phyloP scores from a whole-genome alignment of 176 grass and related monocot species.

The Carex parvula region DNA sequence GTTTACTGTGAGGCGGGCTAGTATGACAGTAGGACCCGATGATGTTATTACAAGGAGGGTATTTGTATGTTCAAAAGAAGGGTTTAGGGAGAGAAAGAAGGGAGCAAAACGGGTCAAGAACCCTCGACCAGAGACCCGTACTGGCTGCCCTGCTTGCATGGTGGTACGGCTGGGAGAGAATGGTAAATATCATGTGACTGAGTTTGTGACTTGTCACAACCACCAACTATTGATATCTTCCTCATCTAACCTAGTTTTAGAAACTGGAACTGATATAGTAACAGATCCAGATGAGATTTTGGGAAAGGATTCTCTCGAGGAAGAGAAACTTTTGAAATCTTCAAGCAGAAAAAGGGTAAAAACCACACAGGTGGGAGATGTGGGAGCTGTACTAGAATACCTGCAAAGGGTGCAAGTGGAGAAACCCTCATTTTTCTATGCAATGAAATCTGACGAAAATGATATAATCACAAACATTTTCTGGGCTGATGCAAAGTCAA shows the following conservation, averaged over 20 bases:
- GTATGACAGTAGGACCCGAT: conserved; percentile 73
- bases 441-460: conserved; percentile 64
- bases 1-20: conserved; percentile 76
- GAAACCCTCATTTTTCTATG: conserved; percentile 80
- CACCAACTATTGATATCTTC: conserved; percentile 54
- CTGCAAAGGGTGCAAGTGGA: conserved; percentile 77
- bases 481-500: conserved; percentile 79
- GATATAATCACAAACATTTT: conserved; percentile 62
- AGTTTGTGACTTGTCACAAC: conserved; percentile 87
- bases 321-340: conserved; percentile 16
- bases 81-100: conserved; percentile 90
- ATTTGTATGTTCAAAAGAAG: conserved; percentile 99
- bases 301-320: conserved; percentile 30
- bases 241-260: conserved; percentile 51
- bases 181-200: conserved; percentile 78
- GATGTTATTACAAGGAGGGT: conserved; percentile 89
- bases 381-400: conserved; percentile 69
- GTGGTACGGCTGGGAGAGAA: conserved; percentile 58
- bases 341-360: conserved; percentile 18
- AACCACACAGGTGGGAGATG: conserved; percentile 37
- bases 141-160: conserved; percentile 91
- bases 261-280: conserved; percentile 31
- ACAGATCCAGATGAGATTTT: conserved; percentile 41
- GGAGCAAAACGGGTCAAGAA: conserved; percentile 80
- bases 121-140: conserved; percentile 77